Evolutionary conservation across 805 yeast species (phyloP).

Genomic region (Ogataea naganishii): DNA sequence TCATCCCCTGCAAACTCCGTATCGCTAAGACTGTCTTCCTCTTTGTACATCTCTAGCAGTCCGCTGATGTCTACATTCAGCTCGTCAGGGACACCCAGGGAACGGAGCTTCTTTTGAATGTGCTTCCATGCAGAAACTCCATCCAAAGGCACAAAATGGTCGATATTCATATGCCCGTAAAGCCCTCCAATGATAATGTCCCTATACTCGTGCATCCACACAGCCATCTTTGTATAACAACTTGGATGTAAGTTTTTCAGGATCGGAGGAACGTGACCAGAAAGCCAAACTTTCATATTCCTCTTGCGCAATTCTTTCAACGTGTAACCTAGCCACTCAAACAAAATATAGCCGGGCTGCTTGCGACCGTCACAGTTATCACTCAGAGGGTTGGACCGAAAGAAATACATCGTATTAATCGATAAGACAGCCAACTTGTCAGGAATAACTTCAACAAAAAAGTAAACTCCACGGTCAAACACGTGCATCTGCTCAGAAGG

Average conservation of each 20-base stretch:
- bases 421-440: slow-evolving; percentile 69
- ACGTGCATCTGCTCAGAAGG: slow-evolving; percentile 73
- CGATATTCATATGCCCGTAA: slow-evolving; percentile 86
- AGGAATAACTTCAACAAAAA: slow-evolving; percentile 71
- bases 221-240: slow-evolving; percentile 65
- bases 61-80: slow-evolving; percentile 4
- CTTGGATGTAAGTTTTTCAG: slow-evolving; percentile 66
- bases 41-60: slow-evolving; percentile 13
- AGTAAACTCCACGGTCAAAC: slow-evolving; percentile 70
- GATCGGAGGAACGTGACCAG: slow-evolving; percentile 86
- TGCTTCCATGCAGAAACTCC: slow-evolving; percentile 58
- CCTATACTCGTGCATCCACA: slow-evolving; percentile 79
- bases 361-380: slow-evolving; percentile 67
- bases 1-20: slow-evolving; percentile 18
- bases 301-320: slow-evolving; percentile 65
- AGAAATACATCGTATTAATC: slow-evolving; percentile 68
- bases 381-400: slow-evolving; percentile 70
- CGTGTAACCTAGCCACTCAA: slow-evolving; percentile 71
- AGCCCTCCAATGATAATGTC: slow-evolving; percentile 79
- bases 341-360: slow-evolving; percentile 73
- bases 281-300: slow-evolving; percentile 77
- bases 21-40: slow-evolving; percentile 15
- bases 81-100: slow-evolving; percentile 14
- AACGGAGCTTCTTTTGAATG: slow-evolving; percentile 17
- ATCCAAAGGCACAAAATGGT: slow-evolving; percentile 76